phyloP scores from a whole-genome alignment of 2,329 filamentous ascomycete genomes.

The Biscogniauxia sp. region DNA sequence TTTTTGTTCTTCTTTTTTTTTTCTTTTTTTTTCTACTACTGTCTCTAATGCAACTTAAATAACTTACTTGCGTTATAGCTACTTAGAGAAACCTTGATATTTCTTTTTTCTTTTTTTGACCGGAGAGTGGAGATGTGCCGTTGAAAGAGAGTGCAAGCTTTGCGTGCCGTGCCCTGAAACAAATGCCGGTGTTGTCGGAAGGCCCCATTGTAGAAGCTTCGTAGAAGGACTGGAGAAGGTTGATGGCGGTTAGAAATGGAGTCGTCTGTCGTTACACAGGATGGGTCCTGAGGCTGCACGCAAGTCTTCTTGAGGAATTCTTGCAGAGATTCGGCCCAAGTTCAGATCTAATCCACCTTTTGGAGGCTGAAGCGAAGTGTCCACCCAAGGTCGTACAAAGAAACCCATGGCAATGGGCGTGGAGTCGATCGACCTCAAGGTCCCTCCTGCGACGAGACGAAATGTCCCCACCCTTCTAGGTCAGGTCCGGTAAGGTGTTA shows the following conservation, averaged over 20 bases:
- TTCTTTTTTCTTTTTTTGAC: background rate
- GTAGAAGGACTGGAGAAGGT: conserved; percentile 20
- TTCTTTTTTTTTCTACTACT: background rate
- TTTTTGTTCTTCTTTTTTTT: too few species aligned
- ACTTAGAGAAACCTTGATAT: too few species aligned
- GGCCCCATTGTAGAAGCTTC: conserved; percentile 24
- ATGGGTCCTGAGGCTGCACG: conserved; percentile 22
- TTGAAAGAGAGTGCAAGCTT: background rate
- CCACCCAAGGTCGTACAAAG: conserved; percentile 29
- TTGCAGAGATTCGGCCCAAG: conserved; percentile 16
- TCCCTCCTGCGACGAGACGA: conserved; percentile 20
- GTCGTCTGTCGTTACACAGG: conserved; percentile 29
- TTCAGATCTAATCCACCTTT: conserved; percentile 21
- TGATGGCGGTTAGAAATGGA: conserved; percentile 26
- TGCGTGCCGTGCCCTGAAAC: background rate
- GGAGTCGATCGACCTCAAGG: conserved; percentile 20
- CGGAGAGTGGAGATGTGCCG: background rate
- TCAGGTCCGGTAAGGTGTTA: background rate
- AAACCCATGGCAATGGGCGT: conserved; percentile 25
- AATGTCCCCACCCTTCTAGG: conserved; percentile 18
- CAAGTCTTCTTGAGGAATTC: conserved; percentile 20
- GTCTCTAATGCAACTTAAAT: too few species aligned
- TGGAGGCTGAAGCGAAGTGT: conserved; percentile 27
- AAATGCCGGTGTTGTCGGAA: conserved; percentile 2
- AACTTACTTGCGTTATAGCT: too few species aligned